Conservation (phyloP, 1,139 yeast species). For the Yamadazyma pseudoaaseri region DNA sequence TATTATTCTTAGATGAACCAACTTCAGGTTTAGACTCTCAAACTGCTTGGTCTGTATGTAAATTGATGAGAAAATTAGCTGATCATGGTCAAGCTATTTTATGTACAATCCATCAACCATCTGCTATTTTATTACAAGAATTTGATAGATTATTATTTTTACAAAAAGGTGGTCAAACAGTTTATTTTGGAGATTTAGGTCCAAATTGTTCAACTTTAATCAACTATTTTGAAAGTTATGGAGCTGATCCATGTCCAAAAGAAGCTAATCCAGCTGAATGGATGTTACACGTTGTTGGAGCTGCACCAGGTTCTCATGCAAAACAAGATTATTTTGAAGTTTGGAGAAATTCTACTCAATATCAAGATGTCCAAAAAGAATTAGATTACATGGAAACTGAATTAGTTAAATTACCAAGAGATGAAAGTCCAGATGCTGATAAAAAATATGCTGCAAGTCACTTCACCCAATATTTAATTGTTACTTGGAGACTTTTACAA, state of each 20-base stretch:
- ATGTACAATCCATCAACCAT: constrained; percentile 45
- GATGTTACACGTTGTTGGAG: constrained; percentile 53
- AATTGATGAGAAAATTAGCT: constrained; percentile 41
- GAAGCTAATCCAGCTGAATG: constrained; percentile 58
- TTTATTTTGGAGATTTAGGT: constrained; percentile 68
- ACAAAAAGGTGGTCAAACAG: constrained; percentile 55
- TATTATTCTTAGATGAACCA: constrained; percentile 38
- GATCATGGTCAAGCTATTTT: constrained; percentile 44
- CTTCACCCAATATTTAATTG: constrained; percentile 25
- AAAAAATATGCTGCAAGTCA: constrained; percentile 27
- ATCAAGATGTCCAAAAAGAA: constrained; percentile 20
- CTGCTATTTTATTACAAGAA: constrained; percentile 36
- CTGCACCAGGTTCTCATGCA: constrained; percentile 37
- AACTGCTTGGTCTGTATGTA: constrained; percentile 46
- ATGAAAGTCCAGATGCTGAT: constrained; percentile 20
- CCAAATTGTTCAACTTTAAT: constrained; percentile 47
- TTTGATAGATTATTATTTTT: constrained; percentile 37
- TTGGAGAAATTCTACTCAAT: constrained; percentile 33
- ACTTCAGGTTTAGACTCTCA: constrained; percentile 44
- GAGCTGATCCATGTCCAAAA: constrained; percentile 43
- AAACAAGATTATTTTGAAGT: constrained; percentile 33
- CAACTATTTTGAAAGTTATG: constrained; percentile 57
- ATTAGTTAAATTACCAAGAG: constrained; percentile 26
- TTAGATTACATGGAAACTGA: constrained; percentile 28
- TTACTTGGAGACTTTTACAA: constrained; percentile 25